Conservation (phyloP, 192 early-diverging fungal species). For the Coemansia asiatica region DNA sequence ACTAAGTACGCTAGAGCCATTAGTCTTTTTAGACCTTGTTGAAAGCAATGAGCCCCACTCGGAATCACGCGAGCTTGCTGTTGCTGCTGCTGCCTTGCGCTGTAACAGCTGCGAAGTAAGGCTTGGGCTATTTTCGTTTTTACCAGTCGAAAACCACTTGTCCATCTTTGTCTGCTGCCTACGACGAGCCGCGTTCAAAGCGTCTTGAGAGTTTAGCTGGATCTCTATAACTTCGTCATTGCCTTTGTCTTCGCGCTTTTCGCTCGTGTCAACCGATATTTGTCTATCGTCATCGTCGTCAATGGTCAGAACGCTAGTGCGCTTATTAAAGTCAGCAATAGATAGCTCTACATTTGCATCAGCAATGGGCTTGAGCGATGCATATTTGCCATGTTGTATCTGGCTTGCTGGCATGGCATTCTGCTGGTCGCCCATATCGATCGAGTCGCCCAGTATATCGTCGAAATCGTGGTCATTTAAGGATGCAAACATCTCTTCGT, state of each 20-base stretch:
- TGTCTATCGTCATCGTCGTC: too few relatives aligned
- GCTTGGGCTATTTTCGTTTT: background rate
- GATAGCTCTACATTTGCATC: background rate
- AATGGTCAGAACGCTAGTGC: background rate
- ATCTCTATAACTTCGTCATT: constrained; percentile 6
- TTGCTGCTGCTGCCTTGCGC: background rate
- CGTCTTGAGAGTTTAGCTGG: constrained; percentile 19
- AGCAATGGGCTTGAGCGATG: background rate
- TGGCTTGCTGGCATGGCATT: background rate
- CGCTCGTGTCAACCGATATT: too few relatives aligned
- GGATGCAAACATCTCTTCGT: constrained; percentile 35
- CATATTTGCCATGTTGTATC: background rate
- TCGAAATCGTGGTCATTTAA: constrained; percentile 28
- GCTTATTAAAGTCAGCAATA: background rate
- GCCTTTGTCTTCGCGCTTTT: background rate
- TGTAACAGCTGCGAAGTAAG: constrained; percentile 8
- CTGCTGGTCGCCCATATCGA: constrained; percentile 3
- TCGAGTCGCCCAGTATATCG: constrained; percentile 2
- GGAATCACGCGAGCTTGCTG: background rate
- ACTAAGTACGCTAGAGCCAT: constrained; percentile 6
- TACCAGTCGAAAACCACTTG: constrained; percentile 13
- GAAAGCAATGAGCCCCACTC: background rate
- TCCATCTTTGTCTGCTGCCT: constrained; percentile 35
- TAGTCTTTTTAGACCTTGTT: constrained; percentile 7
- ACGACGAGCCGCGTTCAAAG: constrained; percentile 1